phyloP scores from a whole-genome alignment of 208 protist species.

The Porcisia deanei region DNA sequence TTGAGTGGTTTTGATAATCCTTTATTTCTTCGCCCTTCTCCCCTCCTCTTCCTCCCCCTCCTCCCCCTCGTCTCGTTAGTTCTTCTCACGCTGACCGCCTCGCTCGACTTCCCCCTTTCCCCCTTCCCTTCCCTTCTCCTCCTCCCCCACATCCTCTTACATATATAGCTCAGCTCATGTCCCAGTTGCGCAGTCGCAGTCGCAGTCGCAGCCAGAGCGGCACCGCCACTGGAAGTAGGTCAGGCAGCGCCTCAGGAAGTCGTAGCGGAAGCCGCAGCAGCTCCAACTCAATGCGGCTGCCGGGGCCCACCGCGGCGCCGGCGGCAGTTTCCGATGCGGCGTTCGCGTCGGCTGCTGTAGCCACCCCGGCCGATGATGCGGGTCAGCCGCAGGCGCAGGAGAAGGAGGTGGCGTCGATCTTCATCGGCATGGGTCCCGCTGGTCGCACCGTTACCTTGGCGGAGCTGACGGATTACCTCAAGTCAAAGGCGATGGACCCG shows the following conservation, averaged over 20 bases:
- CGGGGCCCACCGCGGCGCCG: conserved; percentile 5
- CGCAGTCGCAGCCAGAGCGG: conserved; percentile 23
- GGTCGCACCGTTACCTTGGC: conserved; percentile 33
- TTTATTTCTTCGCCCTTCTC: not conserved
- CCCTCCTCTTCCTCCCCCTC: too few relatives aligned
- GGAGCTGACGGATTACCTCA: conserved; percentile 29
- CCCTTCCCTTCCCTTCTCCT: conserved; percentile 1
- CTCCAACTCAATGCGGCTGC: conserved; percentile 38
- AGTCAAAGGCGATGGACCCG: conserved; percentile 28
- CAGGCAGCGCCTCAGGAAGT: conserved; percentile 1
- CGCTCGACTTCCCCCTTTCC: not conserved
- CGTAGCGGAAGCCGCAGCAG: conserved; percentile 29
- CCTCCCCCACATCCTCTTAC: not conserved
- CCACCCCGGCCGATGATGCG: not conserved
- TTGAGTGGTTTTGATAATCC: not conserved
- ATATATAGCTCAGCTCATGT: conserved; percentile 12
- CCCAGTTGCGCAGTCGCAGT: conserved; percentile 29
- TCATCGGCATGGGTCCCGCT: conserved; percentile 63
- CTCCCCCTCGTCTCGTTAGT: not conserved
- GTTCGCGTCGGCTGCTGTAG: not conserved
- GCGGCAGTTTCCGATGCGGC: not conserved
- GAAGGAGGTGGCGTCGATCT: conserved; percentile 46
- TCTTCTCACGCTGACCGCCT: not conserved
- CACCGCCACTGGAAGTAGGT: not conserved
- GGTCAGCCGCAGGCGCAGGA: not conserved